Percentiles rank a stretch among this genome's conserved stretches.
Conservation (phyloP, 2,329 filamentous ascomycete genomes). For the Xylariaceae sp. region DNA sequence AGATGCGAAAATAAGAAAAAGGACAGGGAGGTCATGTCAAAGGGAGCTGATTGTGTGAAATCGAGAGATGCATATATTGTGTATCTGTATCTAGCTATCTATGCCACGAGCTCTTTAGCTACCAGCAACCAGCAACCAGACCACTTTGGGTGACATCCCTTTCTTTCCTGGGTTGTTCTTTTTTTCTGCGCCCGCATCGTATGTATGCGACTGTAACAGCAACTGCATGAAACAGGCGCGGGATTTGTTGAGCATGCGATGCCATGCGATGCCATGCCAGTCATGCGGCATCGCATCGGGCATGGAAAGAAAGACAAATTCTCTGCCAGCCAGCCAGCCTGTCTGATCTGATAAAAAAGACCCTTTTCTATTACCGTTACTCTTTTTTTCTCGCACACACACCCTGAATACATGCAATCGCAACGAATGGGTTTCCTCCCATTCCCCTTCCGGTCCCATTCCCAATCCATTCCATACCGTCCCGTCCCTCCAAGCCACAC, state of each 20-base stretch:
- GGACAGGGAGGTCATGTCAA: slow-evolving; percentile 1
- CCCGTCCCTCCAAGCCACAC: no score
- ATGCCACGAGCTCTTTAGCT: slow-evolving; percentile 15
- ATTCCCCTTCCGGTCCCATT: neutral
- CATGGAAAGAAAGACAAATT: no score
- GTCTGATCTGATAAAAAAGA: neutral
- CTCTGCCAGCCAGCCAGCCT: no score
- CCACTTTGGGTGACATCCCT: slow-evolving; percentile 4
- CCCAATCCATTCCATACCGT: slow-evolving; percentile 1
- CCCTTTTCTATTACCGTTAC: slow-evolving; percentile 23
- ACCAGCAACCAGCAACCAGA: slow-evolving; percentile 6
- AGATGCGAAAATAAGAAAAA: slow-evolving; percentile 2
- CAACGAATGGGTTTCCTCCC: slow-evolving; percentile 15
- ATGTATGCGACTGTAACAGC: slow-evolving; percentile 7
- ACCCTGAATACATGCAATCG: slow-evolving; percentile 15
- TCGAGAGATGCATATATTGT: slow-evolving; percentile 25
- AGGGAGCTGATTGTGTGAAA: slow-evolving; percentile 20
- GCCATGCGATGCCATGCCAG: slow-evolving; percentile 9
- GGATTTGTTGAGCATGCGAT: slow-evolving; percentile 4
- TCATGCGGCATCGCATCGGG: no score
- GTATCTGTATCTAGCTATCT: slow-evolving; percentile 23
- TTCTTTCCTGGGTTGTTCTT: neutral
- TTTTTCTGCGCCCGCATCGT: neutral
- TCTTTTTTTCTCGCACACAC: slow-evolving; percentile 1
- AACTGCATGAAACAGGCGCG: slow-evolving; percentile 8